Base-by-base conservation (phyloP, 2,329 filamentous ascomycete genomes). In the Sporothrix pallida region DNA sequence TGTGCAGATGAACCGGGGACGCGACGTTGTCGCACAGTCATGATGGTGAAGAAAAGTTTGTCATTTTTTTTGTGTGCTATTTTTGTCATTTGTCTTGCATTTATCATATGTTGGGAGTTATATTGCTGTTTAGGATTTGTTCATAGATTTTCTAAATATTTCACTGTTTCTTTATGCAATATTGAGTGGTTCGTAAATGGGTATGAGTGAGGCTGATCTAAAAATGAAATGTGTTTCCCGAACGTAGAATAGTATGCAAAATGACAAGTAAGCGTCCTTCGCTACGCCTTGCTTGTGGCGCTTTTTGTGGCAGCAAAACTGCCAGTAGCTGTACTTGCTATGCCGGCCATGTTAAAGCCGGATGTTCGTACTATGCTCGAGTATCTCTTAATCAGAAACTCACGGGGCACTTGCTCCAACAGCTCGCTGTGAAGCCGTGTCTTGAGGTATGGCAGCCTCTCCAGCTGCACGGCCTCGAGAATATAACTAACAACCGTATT, bases 1-100 rank as follows among this genome's bases (percentile, higher is more conserved):
- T 84, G 91, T 99, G 78, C 96, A 99, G 85, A 90, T 99, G 75
- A 98, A 99, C 82, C 87, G 88, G 77, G 91, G 90, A 20, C 86
- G 88, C 75, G 87, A 85, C 73, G 77, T 89, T 60, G 79, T 88
- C 62, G 79, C 80, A 13, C 44, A 60, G 56, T 26, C 60, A 73
- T 72, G 72, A 67, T 23, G 10, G 13, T 44, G 26, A 15, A 23
- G 62, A 73, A 74, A 67, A 52, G 48, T 67, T 65, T 69, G 23
- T 50, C 13, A n/a, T 62, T 72, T 56, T 72, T 56, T 48, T 54
- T 60, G 13, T 71, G 62, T 54, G 8, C 42, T 12, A 5, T 5
- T 17, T 42, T 48, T 56, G 52, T 56, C 52, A 37, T 37, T 37
- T 56, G 52, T 23, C 10, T 67, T 63, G 37, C 23, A 46, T 65